Evolutionary conservation across 31 red algal species (phyloP), one percentile per base, ranked within the genome.

Genomic region (Odonthalia washingtoniensis): DNA sequence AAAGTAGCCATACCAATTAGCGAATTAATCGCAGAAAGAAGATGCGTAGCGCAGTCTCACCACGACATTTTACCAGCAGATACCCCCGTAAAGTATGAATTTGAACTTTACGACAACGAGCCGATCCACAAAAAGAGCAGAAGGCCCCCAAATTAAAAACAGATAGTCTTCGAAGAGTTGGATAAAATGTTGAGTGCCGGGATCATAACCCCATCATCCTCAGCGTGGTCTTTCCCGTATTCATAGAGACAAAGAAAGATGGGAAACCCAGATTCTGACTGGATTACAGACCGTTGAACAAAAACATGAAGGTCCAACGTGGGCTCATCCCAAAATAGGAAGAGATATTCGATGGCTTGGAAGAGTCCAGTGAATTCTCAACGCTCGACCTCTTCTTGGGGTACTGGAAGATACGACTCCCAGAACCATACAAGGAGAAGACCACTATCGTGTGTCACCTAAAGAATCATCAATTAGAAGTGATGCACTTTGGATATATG

Each of bases 371-470:
- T n/a, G n/a, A n/a, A 21, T 57, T 57, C 49, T 57, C 49, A 57
- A 57, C 49, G 21, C 49, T 57, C 49, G 67, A 72, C 67, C 67
- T 72, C 28, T n/a, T n/a, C n/a, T n/a, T n/a, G n/a, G n/a, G n/a
- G n/a, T n/a, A n/a, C n/a, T n/a, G n/a, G n/a, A n/a, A 72, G 33
- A 26, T 72, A 36, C 27, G 27, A 57, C 9, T 57, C 12, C 21
- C 12, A 9, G 49, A 57, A 21, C 12, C 9, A 9, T 57, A 21
- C 21, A 9, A 57, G 21, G 49, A 57, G 21, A 57, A 14, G 49
- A 57, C 49, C 9, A 57, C 9, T 14, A 14, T 57, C 21, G 49
- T 57, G 12, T 57, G 49, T 21, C 9, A 57, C 12, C 21, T 14
- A 14, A 21, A 21, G 21, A 57, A 9, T 14, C 21, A 57, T 57